Conservation (phyloP, 78 protist genomes). For the Polysphondylium violaceum region DNA sequence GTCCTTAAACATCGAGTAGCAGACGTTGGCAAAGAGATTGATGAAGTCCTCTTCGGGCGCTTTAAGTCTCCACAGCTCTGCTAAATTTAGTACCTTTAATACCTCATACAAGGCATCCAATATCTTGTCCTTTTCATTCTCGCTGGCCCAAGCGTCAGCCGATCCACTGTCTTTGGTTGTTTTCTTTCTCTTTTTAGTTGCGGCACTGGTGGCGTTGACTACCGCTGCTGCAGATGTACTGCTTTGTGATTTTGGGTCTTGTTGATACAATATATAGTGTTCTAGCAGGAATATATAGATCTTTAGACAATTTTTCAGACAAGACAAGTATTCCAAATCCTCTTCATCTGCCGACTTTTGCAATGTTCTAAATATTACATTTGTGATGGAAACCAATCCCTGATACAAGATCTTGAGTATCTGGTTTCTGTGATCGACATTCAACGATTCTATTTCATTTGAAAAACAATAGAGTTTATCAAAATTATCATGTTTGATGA, state of each 20-base stretch:
- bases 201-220: neutral
- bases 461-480: conserved; percentile 27
- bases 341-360: neutral
- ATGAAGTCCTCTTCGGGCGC: conserved; percentile 48
- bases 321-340: neutral
- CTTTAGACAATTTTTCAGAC: neutral
- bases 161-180: no score
- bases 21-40: conserved; percentile 1
- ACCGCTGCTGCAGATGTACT: neutral
- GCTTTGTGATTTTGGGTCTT: neutral
- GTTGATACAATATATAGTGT: conserved; percentile 24
- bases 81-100: conserved; percentile 25
- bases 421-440: conserved; percentile 17
- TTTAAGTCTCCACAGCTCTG: conserved; percentile 29
- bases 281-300: conserved; percentile 19
- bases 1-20: conserved; percentile 18
- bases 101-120: neutral
- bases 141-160: conserved; percentile 8
- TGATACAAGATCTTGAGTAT: conserved; percentile 11
- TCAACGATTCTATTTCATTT: neutral
- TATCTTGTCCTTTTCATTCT: neutral
- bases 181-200: neutral
- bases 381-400: neutral
- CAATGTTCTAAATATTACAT: neutral
- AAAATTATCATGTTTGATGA: conserved; percentile 20